These are phyloP conservation scores for Arthrobotrys musiformis DNA, from an alignment of 2,329 filamentous ascomycete genomes.

Conservation along the genomic window DNA sequence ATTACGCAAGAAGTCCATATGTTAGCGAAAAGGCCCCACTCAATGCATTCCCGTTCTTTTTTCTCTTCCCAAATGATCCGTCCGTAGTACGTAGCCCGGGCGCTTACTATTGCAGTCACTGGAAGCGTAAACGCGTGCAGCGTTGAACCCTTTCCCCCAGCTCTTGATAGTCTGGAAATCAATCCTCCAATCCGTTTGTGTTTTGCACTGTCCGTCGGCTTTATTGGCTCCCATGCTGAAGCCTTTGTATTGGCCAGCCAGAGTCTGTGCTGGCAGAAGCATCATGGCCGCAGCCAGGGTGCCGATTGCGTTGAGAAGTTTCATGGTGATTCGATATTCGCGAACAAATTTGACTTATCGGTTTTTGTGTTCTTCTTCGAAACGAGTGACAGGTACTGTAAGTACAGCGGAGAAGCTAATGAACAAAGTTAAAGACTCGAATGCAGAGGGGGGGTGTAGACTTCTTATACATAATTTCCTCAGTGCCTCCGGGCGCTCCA, in stretches of 20 bases:
- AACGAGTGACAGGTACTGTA: constrained; percentile 1
- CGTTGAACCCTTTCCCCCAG: constrained; percentile 53
- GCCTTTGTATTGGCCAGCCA: constrained; percentile 37
- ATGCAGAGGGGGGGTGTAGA: background rate
- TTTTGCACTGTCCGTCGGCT: constrained; percentile 62
- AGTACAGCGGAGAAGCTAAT: background rate
- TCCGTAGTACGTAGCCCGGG: too few relatives aligned
- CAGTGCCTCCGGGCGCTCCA: background rate
- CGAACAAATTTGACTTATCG: background rate
- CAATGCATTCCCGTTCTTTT: too few relatives aligned
- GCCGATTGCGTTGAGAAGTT: constrained; percentile 17
- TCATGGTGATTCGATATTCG: constrained; percentile 11
- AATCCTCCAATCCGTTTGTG: constrained; percentile 61
- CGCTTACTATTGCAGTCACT: constrained; percentile 70
- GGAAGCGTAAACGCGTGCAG: constrained; percentile 71
- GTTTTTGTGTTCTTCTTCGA: background rate
- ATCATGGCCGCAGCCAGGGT: constrained; percentile 16
- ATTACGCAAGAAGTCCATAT: constrained; percentile 36
- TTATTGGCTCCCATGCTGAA: constrained; percentile 49
- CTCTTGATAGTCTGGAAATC: constrained; percentile 62
- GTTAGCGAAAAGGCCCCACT: too few relatives aligned
- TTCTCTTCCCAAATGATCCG: too few relatives aligned
- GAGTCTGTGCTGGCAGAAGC: constrained; percentile 35
- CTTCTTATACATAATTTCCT: constrained; percentile 2
- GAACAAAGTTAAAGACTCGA: background rate